Conservation (phyloP, 495 filamentous ascomycete genomes). For the Neurospora terricola region DNA sequence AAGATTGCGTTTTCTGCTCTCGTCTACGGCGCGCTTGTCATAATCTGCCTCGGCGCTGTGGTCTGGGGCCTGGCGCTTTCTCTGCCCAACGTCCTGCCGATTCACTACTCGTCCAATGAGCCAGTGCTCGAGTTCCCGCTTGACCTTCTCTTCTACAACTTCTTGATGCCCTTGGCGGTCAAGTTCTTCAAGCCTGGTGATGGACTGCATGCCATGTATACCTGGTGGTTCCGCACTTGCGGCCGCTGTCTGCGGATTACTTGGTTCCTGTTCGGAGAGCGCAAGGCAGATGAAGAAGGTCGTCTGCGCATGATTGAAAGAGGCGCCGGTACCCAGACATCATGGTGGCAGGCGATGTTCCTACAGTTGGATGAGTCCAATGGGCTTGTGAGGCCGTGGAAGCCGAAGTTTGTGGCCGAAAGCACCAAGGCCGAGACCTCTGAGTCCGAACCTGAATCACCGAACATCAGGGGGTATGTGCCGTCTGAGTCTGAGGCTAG, state of each 20-base stretch:
- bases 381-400: slow-evolving; percentile 30
- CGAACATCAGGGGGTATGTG: slow-evolving; percentile 5
- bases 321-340: slow-evolving; percentile 15
- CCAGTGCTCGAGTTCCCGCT: slow-evolving; percentile 91
- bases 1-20: slow-evolving; percentile 95
- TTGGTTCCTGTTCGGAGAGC: slow-evolving; percentile 85
- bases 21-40: slow-evolving; percentile 88
- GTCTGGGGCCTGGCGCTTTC: slow-evolving; percentile 77
- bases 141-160: slow-evolving; percentile 93
- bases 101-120: slow-evolving; percentile 84
- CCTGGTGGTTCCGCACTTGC: slow-evolving; percentile 92
- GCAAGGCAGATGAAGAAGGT: slow-evolving; percentile 74
- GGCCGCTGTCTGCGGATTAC: slow-evolving; percentile 71
- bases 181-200: slow-evolving; percentile 76
- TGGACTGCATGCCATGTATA: slow-evolving; percentile 72
- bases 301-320: slow-evolving; percentile 19
- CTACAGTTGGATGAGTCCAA: slow-evolving; percentile 23
- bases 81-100: slow-evolving; percentile 65
- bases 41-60: slow-evolving; percentile 87
- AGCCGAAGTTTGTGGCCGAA: slow-evolving; percentile 29
- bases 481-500: neutral
- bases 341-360: slow-evolving; percentile 25
- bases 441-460: slow-evolving; percentile 12
- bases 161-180: slow-evolving; percentile 78
- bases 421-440: slow-evolving; percentile 20